A percentile compares a stretch with the other conserved stretches of the same genome.
phyloP scores from a whole-genome alignment of 345 rosid species.

The Mallotus nudiflorus region DNA sequence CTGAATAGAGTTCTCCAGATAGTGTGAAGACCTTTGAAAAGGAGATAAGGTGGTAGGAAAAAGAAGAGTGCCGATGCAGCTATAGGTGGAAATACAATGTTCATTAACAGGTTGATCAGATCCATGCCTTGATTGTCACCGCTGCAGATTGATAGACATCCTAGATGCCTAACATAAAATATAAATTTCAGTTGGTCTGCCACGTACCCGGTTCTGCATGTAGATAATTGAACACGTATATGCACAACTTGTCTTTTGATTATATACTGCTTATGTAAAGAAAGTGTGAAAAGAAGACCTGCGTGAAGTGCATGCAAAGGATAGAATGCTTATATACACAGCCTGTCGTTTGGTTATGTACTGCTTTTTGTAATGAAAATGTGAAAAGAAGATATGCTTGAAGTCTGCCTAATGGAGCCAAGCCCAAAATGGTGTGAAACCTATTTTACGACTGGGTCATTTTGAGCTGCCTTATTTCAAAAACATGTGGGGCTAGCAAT shows the following conservation, averaged over 20 bases:
- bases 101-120: constrained; percentile 34
- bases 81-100: constrained; percentile 26
- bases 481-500: too few relatives aligned
- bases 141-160: too few relatives aligned
- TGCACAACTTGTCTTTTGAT: not conserved
- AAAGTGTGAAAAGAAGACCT: not conserved
- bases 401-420: too few relatives aligned
- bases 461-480: too few relatives aligned
- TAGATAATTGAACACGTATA: not conserved
- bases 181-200: not conserved
- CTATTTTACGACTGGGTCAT: too few relatives aligned
- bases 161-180: too few relatives aligned
- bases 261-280: not conserved
- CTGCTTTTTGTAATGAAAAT: too few relatives aligned
- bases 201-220: constrained; percentile 3
- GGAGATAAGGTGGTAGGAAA: constrained; percentile 45
- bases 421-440: too few relatives aligned
- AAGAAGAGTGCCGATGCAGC: constrained; percentile 32
- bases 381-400: too few relatives aligned
- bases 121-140: constrained; percentile 31
- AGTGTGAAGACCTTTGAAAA: constrained; percentile 33
- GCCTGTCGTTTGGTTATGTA: too few relatives aligned
- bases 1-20: constrained; percentile 25
- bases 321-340: too few relatives aligned
- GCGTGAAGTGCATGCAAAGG: too few relatives aligned